These are phyloP conservation scores for Nakaseomyces delphensis DNA, from an alignment of 1,139 yeast species.

Conservation along the genomic window DNA sequence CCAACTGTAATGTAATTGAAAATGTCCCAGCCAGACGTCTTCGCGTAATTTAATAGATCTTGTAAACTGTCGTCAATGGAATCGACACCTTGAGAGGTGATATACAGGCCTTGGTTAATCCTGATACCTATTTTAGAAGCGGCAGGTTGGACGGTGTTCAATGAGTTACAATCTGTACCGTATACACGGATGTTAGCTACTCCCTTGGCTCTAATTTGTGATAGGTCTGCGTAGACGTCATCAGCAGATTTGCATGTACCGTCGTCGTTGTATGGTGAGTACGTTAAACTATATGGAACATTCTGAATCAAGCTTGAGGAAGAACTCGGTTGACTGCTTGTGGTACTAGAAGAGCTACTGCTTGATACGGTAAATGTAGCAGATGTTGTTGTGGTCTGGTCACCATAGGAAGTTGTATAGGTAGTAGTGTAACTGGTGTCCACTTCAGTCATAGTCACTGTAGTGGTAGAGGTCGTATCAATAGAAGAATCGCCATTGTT, in stretches of 20 bases:
- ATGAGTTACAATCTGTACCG: constrained; percentile 76
- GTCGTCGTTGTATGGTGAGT: constrained; percentile 70
- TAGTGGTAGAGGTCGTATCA: constrained; percentile 11
- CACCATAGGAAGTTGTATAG: constrained; percentile 10
- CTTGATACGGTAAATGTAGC: not conserved
- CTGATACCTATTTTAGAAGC: constrained; percentile 53
- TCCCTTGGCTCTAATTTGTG: constrained; percentile 49
- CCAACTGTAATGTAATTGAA: constrained; percentile 74
- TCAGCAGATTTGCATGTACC: constrained; percentile 55
- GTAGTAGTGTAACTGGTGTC: constrained; percentile 12
- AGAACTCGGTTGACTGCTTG: not conserved
- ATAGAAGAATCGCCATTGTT: constrained; percentile 2
- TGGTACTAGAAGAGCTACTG: constrained; percentile 6
- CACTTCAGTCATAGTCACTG: constrained; percentile 11
- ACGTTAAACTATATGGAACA: constrained; percentile 53
- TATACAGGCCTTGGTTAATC: constrained; percentile 86
- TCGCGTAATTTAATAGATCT: constrained; percentile 43
- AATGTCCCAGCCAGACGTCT: constrained; percentile 54
- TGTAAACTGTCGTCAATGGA: constrained; percentile 55
- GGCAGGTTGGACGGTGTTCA: constrained; percentile 56
- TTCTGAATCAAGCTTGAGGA: not conserved
- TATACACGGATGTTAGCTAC: constrained; percentile 62
- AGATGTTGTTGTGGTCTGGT: constrained; percentile 11
- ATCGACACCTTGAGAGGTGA: constrained; percentile 50
- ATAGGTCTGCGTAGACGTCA: constrained; percentile 52